These are phyloP conservation scores for Brassica napus DNA, from an alignment of 345 rosid genomes.

Conservation along the genomic window Da-Ae NC_063444.1:47227001-47227500, in stretches of 20 bases:
- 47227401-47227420: slow-evolving; percentile 68
- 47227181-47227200: slow-evolving; percentile 38
- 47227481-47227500: neutral
- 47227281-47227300: slow-evolving; percentile 41
- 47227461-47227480: neutral
- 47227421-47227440: neutral
- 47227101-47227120: slow-evolving; percentile 31
- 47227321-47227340: slow-evolving; percentile 35
- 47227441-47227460: neutral
- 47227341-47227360: slow-evolving; percentile 38
- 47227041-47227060: slow-evolving; percentile 26
- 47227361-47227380: slow-evolving; percentile 19
- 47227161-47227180: slow-evolving; percentile 40
- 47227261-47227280: slow-evolving; percentile 62
- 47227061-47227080: slow-evolving; percentile 32
- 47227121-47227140: slow-evolving; percentile 19
- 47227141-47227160: slow-evolving; percentile 22
- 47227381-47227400: slow-evolving; percentile 60
- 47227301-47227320: slow-evolving; percentile 77
- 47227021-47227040: slow-evolving; percentile 34
- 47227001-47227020: slow-evolving; percentile 2
- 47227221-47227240: slow-evolving; percentile 54
- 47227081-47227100: slow-evolving; percentile 26
- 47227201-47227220: slow-evolving; percentile 35
- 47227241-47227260: slow-evolving; percentile 70